Evolutionary conservation across 208 protist species (phyloP).

Genomic region (Trypanosomatidae sp.): DNA sequence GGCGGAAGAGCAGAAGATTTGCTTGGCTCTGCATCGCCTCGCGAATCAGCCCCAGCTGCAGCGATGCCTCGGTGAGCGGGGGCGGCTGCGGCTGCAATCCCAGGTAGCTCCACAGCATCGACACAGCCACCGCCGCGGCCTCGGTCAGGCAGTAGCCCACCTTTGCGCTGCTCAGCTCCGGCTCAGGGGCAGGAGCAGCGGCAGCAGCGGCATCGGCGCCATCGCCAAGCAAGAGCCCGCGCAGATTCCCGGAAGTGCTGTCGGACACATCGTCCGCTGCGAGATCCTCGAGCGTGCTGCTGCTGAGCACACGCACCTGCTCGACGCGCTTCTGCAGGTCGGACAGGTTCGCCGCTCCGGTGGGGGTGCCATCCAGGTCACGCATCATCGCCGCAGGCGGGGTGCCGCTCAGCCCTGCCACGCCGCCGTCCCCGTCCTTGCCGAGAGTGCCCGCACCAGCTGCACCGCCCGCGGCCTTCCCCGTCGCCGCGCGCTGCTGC

Average conservation of each 20-base stretch:
- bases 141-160: constrained; percentile 45
- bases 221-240: constrained; percentile 14
- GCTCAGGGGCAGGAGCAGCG: neutral
- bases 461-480: neutral
- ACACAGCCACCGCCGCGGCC: constrained; percentile 36
- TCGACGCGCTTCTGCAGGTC: constrained; percentile 33
- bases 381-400: neutral
- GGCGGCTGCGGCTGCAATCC: constrained; percentile 17
- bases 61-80: constrained; percentile 26
- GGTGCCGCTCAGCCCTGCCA: no score
- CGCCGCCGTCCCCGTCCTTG: constrained; percentile 1
- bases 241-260: constrained; percentile 15
- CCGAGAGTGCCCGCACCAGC: neutral
- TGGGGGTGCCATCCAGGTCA: constrained; percentile 9
- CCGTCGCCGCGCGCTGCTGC: constrained; percentile 21
- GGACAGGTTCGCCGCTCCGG: constrained; percentile 17
- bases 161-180: constrained; percentile 30
- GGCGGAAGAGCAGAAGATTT: constrained; percentile 34
- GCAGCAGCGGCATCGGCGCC: neutral
- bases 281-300: constrained; percentile 28
- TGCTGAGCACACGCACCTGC: constrained; percentile 27
- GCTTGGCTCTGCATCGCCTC: constrained; percentile 32
- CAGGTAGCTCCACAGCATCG: constrained; percentile 44
- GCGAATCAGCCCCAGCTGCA: constrained; percentile 24
- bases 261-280: constrained; percentile 24